Base-by-base conservation (phyloP, 306 rosid species). In the Citrullus amarus region DNA sequence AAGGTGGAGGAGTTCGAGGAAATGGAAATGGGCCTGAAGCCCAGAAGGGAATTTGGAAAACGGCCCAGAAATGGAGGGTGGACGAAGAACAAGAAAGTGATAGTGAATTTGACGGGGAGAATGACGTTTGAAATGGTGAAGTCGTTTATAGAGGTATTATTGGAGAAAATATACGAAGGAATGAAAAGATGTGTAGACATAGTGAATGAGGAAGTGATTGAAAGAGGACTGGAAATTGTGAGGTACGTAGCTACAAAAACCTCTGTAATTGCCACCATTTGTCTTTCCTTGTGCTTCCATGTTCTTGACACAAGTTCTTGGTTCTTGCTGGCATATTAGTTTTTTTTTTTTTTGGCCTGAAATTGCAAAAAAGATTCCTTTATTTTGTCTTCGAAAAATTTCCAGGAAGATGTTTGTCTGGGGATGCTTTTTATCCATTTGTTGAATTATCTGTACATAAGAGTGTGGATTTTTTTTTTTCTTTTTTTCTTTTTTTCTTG, bases 51-150 rank as follows among this genome's bases (percentile, higher is more conserved):
- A 60, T 30, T 39, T 53, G 84, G 76, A 73, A 83, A 79, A 32
- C 75, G 41, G 76, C 76, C 76, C 39, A 71, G 77, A 48, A 82
- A 82, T 14, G 51, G 69, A 28, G 51, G 90, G 12, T 93, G 93
- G 93, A 51, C 79, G 39, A 44, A 80, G 82, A 91, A 88, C 71
- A 84, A 87, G 85, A 84, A 83, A 74, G 83, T 89, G 76, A 88
- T 88, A 41, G 87, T 91, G 66, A 91, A 93, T 18, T 41, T 89
- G 57, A 88, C 92, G 2, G 92, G 97, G 79, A 87, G 88, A 79
- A 88, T 90, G 80, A 86, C 95, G 17, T 90, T 86, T 78, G 98
- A 89, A 84, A 89, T 96, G 0, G 85, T 90, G 12, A 82, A 92
- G 67, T 89, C 96, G 5, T 84, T 88, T 61, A 53, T 92, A 83